Base-by-base conservation (phyloP, 1,284 basidiomycete genomes). In the Ustilago bromivora region DNA sequence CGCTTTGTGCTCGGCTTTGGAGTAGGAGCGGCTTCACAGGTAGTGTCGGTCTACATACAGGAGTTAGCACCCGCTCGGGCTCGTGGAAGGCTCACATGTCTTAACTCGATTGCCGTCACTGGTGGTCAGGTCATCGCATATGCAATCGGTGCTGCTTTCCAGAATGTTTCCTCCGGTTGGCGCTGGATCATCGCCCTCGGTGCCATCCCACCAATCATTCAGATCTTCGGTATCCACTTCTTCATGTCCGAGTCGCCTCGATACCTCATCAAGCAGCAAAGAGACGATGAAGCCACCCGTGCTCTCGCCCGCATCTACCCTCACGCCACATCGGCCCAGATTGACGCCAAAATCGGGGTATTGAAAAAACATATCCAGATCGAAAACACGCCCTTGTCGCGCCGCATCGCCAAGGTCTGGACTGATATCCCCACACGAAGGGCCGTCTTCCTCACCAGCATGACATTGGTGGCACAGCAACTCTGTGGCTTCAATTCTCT, bases 1-100 rank as follows among this genome's bases (percentile, higher is more conserved):
- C 82, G 88, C 6, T 78, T 88, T 32, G 58, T 88, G 6, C 82
- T 88, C 28, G 88, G 88, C 3, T 57, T 86, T 10, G 87, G 85
- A 5, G 84, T 87, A 32, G 83, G 86, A 1, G 82, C 86, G 0
- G 85, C 87, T 9, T 82, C 85, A 0, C 83, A 82, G 36, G 75
- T 87, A 31, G 83, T 86, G 1, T 87, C 87, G 3, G 71, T 87
- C 10, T 88, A 86, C 70, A 85, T 88, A 57, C 83, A 81, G 49
- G 88, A 88, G 61, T 66, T 88, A 0, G 81, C 87, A 1, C 88
- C 88, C 0, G 85, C 87, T 31, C 71, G 82, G 8, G 84, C 84
- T 61, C 80, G 88, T 47, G 87, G 87, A 15, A 79, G 84, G 2
- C 76, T 88, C 32, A 87, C 87, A n/a, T 86, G 85, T 1, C 82